Evolutionary conservation across 202 grass and related monocot species (phyloP), one percentile per base, ranked within the genome.

Genomic region (Elaeis oleifera): DNA sequence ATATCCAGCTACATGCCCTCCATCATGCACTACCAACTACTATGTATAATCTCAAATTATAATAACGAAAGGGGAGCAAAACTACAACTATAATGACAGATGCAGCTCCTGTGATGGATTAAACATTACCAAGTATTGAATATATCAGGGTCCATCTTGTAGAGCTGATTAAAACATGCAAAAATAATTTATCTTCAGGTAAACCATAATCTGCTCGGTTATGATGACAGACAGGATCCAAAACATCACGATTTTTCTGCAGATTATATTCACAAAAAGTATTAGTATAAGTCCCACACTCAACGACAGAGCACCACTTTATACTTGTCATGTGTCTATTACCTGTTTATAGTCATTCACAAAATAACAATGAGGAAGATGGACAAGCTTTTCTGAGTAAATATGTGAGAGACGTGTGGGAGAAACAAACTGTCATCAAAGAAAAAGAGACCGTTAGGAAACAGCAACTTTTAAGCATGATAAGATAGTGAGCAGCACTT

Each of bases 71-170:
- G 56, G 49, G 67, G 8, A 67, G 18, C 20, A 17, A 19, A 44
- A 65, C 50, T 17, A 51, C 25, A 61, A 67, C 21, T 67, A 7
- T 11, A 60, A 39, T 65, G 36, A 25, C 6, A 74, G 23, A 68
- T 53, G 68, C 53, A 63, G 21, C 36, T 31, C 9, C 36, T 3
- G 36, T 44, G 36, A 44, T 14, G 36, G 36, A 44, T 44, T 44
- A 44, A 67, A 25, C 23, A 39, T 78, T 89, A 97, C 94, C 94
- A 97, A 83, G 85, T 86, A 53, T 97, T 87, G 74, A 89, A 92
- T 82, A 97, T 89, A 74, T 92, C 94, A 69, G 94, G 94, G 64
- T 97, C 94, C 94, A 97, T 97, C 79, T 97, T 97, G 58, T 97
- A 97, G 78, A 97, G 84, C 72, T 97, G 94, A 81, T 90, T 97